These are phyloP conservation scores for Starmerella kuoi DNA, from an alignment of 805 yeast species.

Conservation along the genomic window DNA sequence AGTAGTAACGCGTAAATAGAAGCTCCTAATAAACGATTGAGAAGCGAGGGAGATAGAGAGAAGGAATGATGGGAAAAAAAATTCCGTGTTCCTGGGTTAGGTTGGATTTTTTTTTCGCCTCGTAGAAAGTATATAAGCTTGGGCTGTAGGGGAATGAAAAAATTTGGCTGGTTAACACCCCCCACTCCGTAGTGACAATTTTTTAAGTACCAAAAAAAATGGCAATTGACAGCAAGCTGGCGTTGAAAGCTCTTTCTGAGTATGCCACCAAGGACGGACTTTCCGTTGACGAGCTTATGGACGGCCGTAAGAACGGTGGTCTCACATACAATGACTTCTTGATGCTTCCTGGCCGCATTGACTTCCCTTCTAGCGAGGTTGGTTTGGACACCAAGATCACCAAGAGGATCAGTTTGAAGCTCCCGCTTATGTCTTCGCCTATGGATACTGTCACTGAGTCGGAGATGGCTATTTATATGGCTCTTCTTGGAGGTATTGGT, in stretches of 20 bases:
- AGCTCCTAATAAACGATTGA: too few species aligned
- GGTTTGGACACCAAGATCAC: slow-evolving; percentile 77
- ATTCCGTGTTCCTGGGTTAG: too few species aligned
- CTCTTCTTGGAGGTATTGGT: slow-evolving; percentile 97
- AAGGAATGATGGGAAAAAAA: slow-evolving; percentile 3
- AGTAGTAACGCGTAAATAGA: too few species aligned
- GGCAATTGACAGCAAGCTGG: slow-evolving; percentile 28
- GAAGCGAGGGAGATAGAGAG: too few species aligned
- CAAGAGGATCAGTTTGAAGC: slow-evolving; percentile 76
- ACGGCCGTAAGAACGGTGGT: slow-evolving; percentile 84
- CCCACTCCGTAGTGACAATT: too few species aligned
- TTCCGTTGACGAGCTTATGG: slow-evolving; percentile 71
- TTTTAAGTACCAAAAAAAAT: too few species aligned
- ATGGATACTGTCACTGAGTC: slow-evolving; percentile 99
- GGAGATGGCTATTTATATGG: slow-evolving; percentile 97
- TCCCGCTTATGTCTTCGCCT: slow-evolving; percentile 95
- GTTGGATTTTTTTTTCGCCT: too few species aligned
- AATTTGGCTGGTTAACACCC: not conserved
- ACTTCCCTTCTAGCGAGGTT: slow-evolving; percentile 71
- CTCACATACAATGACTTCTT: slow-evolving; percentile 94
- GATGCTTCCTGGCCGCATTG: slow-evolving; percentile 86
- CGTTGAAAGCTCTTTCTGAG: slow-evolving; percentile 51
- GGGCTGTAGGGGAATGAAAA: too few species aligned
- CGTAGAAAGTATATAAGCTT: too few species aligned
- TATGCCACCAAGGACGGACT: slow-evolving; percentile 76